Conservation (phyloP, 768 basidiomycete genomes). For the Phaeotremella skinneri region DNA sequence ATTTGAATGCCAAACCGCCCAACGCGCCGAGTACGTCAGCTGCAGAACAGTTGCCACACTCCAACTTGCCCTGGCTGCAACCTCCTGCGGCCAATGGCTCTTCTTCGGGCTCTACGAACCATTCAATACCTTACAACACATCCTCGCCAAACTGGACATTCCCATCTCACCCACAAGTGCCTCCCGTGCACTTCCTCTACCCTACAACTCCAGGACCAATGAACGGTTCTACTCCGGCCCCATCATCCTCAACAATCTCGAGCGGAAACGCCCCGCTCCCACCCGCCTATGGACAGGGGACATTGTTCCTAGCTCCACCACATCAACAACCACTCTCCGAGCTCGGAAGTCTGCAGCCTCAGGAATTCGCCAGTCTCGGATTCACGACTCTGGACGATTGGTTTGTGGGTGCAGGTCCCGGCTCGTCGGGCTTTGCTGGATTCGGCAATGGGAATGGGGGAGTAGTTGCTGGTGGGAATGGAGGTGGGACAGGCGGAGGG, state of each 20-base stretch:
- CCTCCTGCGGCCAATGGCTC: neutral
- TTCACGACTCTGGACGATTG: constrained; percentile 38
- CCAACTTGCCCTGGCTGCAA: neutral
- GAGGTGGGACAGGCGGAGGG: neutral
- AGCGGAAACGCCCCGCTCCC: too few species aligned
- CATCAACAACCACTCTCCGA: constrained; percentile 32
- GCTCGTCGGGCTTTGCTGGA: neutral
- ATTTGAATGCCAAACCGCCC: too few species aligned
- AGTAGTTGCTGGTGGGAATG: constrained; percentile 33
- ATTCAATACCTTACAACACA: neutral
- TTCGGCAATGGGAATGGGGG: constrained; percentile 28
- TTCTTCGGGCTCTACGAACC: neutral
- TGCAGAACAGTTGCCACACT: neutral
- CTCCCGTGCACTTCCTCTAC: constrained; percentile 17
- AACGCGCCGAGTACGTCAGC: neutral
- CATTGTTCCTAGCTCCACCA: constrained; percentile 19
- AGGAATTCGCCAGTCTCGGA: constrained; percentile 14
- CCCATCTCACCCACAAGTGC: neutral
- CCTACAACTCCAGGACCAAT: constrained; percentile 18
- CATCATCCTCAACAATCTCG: neutral
- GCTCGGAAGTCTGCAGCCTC: constrained; percentile 7
- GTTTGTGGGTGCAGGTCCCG: constrained; percentile 20
- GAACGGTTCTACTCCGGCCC: too few species aligned
- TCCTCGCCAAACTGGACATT: constrained; percentile 1
- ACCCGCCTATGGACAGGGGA: neutral